Percentiles rank a stretch among this genome's conserved stretches.
These are phyloP conservation scores for Tricholoma sp. DNA, from an alignment of 768 basidiomycete genomes.

Conservation along the genomic window DNA sequence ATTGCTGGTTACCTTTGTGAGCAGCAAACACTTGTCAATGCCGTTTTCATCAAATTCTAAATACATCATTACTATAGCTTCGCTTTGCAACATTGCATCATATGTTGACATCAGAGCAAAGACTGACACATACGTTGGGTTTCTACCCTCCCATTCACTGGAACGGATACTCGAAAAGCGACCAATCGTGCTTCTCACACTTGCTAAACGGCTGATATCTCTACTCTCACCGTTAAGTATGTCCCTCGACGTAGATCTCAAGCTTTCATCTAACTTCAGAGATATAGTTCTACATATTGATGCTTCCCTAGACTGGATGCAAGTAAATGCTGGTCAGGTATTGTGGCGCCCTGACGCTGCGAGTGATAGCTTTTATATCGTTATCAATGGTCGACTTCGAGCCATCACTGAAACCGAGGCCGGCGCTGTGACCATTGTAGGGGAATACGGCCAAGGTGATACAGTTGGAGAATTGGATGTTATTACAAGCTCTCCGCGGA, in stretches of 20 bases:
- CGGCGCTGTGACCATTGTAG: conserved; percentile 75
- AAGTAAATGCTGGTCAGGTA: conserved; percentile 92
- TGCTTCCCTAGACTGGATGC: conserved; percentile 96
- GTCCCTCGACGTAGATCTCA: conserved; percentile 12
- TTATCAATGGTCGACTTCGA: conserved; percentile 92
- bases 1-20: conserved; percentile 93
- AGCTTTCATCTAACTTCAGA: not conserved
- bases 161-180: conserved; percentile 89
- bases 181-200: conserved; percentile 91
- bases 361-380: conserved; percentile 97
- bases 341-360: conserved; percentile 87
- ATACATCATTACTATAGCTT: conserved; percentile 44
- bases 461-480: conserved; percentile 97
- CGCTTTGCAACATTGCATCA: conserved; percentile 85
- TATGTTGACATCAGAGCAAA: conserved; percentile 97
- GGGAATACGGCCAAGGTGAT: conserved; percentile 96
- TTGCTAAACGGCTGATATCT: conserved; percentile 95
- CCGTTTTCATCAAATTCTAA: not conserved
- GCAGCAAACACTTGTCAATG: conserved; percentile 8
- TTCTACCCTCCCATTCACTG: conserved; percentile 81
- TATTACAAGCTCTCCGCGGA: conserved; percentile 83
- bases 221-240: conserved; percentile 87
- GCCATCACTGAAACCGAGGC: conserved; percentile 78
- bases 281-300: conserved; percentile 88
- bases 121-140: conserved; percentile 98